Evolutionary conservation across 1,284 basidiomycete species (phyloP).

Genomic region (Salmacisia buchloeana): DNA sequence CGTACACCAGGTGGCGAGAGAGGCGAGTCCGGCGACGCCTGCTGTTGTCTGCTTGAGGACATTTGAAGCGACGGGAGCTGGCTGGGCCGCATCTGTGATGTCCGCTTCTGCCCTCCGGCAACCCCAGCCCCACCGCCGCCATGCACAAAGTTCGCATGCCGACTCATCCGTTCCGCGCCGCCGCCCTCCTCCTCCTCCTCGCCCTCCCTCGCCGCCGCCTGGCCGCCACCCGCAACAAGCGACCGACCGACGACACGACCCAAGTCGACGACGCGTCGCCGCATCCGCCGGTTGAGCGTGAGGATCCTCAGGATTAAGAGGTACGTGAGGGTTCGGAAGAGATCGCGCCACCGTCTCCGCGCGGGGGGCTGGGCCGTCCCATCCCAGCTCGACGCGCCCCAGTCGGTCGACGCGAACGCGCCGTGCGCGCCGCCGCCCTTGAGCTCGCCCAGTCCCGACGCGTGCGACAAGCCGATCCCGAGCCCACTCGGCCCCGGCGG

Average conservation of each 20-base stretch:
- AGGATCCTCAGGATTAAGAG: constrained; percentile 45
- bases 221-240: not conserved
- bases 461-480: too few relatives aligned
- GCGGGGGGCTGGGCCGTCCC: constrained; percentile 25
- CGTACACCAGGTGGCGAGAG: not conserved
- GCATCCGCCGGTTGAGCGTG: constrained; percentile 27
- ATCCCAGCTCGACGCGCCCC: not conserved
- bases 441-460: not conserved
- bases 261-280: constrained; percentile 12
- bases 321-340: constrained; percentile 45
- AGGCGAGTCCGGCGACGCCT: not conserved
- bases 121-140: not conserved
- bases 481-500: not conserved
- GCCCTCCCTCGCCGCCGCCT: too few relatives aligned
- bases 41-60: not conserved
- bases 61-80: not conserved
- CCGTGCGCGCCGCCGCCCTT: constrained; percentile 12
- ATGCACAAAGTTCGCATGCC: not conserved
- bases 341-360: constrained; percentile 38
- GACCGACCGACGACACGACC: constrained; percentile 6
- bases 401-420: not conserved
- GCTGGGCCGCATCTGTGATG: not conserved
- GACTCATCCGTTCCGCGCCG: not conserved
- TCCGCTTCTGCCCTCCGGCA: too few relatives aligned
- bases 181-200: not conserved